Base-by-base conservation (phyloP, 768 basidiomycete genomes). In the Boletus reticuloceps region DNA sequence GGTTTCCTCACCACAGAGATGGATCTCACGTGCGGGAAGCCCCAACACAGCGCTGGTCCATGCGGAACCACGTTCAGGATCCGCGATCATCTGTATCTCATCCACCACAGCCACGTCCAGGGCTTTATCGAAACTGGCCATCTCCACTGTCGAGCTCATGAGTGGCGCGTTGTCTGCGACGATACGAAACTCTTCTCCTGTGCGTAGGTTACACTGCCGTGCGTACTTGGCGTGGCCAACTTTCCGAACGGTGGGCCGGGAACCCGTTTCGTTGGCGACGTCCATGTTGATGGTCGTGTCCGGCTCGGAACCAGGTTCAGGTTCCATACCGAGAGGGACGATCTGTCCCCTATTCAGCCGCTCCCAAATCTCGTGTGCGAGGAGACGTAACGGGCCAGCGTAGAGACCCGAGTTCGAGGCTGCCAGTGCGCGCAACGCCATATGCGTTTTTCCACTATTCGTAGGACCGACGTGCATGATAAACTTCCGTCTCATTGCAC, bases 401-500 rank as follows among this genome's bases (percentile, higher is more conserved):
- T 98, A 98, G 4, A 89, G 79, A 6, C 95, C 97, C 0, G 75
- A 73, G 1, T 68, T 64, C 0, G 94, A 84, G 5, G 84, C 82
- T 1, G 93, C 90, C 3, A 99, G 80, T 0, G 94, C 92, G 42
- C 91, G 86, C 10, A 99, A 75, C 0, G 96, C 97, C 64, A 89
- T 86, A 66, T 98, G 86, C 0, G 96, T 99, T 75, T 99, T 99
- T 31, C 96, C 97, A 58, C 91, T 92, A 71, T 98, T 99, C 22
- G 97, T 98, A 0, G 97, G 97, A 0, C 96, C 97, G 39, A 99
- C 93, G 64, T 99, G 96, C 78, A 98, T 86, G 69, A 95, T 88
- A 62, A 98, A 76, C 61, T 86, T 91, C 19, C 95, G 81, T 17
- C 77, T 79, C 58, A 85, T 73, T 12, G 69, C 64, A 11, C 96